A percentile compares a stretch with the other conserved stretches of the same genome.
Conservation (phyloP, 2,329 filamentous ascomycete species). For the Hypoxylon sp. region DNA sequence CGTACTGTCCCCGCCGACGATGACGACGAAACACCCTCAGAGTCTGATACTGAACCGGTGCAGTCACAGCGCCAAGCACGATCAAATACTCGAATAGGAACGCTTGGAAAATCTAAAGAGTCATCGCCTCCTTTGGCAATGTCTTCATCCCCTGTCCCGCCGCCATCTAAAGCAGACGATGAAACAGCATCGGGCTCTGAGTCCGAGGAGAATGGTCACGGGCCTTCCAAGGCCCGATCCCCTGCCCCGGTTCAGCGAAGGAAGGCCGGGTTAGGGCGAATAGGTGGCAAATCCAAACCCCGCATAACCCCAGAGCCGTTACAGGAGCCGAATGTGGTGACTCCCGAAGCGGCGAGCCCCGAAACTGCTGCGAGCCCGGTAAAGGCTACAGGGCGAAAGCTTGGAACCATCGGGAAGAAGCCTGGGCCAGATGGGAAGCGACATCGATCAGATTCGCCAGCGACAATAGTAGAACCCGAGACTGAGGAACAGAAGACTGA, state of each 20-base stretch:
- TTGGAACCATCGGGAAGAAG: constrained; percentile 51
- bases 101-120: constrained; percentile 49
- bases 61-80: constrained; percentile 34
- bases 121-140: constrained; percentile 49
- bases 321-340: constrained; percentile 8
- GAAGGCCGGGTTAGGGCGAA: constrained; percentile 46
- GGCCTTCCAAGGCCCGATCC: constrained; percentile 14
- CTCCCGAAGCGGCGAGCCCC: constrained; percentile 20
- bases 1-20: constrained; percentile 44
- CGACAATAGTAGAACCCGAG: constrained; percentile 47
- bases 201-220: constrained; percentile 36
- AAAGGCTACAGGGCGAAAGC: constrained; percentile 39
- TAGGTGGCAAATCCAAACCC: constrained; percentile 48
- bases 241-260: constrained; percentile 28
- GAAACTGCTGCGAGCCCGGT: constrained; percentile 32
- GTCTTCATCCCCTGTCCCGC: constrained; percentile 44
- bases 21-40: constrained; percentile 53
- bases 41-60: constrained; percentile 49
- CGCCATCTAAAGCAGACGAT: constrained; percentile 38
- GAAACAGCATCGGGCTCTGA: constrained; percentile 50
- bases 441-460: constrained; percentile 31
- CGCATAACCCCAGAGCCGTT: constrained; percentile 29
- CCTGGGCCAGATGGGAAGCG: constrained; percentile 38
- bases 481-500: constrained; percentile 60
- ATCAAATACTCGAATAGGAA: constrained; percentile 39